Conservation (phyloP, 78 protist genomes). For the Dictyostelium brefeldianum region DNA sequence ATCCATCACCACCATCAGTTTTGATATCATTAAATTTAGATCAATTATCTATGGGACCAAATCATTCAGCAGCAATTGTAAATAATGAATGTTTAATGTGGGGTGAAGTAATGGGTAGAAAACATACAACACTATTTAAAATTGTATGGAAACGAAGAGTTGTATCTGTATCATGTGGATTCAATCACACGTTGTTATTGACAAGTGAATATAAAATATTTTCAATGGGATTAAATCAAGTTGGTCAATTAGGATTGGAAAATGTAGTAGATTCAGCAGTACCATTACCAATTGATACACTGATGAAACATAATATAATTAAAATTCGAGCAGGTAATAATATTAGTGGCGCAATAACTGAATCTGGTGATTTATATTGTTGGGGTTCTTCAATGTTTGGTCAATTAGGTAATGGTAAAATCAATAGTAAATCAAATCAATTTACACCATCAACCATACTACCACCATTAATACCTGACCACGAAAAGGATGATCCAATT, state of each 20-base stretch:
- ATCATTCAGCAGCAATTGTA: conserved; percentile 74
- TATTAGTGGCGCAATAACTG: conserved; percentile 53
- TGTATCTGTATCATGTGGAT: conserved; percentile 51
- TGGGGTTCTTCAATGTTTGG: conserved; percentile 65
- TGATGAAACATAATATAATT: neutral
- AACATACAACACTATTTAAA: conserved; percentile 58
- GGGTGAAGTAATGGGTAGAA: conserved; percentile 78
- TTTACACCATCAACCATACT: neutral
- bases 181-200: conserved; percentile 50
- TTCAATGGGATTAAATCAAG: conserved; percentile 56
- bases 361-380: conserved; percentile 39
- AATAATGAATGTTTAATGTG: conserved; percentile 78
- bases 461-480: conserved; percentile 14
- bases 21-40: conserved; percentile 61
- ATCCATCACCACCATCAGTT: conserved; percentile 74
- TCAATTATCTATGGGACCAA: conserved; percentile 51
- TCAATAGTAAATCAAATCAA: neutral
- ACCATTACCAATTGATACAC: conserved; percentile 34
- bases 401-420: conserved; percentile 59
- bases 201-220: conserved; percentile 32
- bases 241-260: conserved; percentile 57
- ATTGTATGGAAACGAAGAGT: conserved; percentile 66
- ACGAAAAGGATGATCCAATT: neutral
- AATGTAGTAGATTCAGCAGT: conserved; percentile 61
- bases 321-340: conserved; percentile 48